A percentile compares a stretch with the other conserved stretches of the same genome.
phyloP scores from a whole-genome alignment of 768 basidiomycete genomes.

The Tulasnella sp. region DNA sequence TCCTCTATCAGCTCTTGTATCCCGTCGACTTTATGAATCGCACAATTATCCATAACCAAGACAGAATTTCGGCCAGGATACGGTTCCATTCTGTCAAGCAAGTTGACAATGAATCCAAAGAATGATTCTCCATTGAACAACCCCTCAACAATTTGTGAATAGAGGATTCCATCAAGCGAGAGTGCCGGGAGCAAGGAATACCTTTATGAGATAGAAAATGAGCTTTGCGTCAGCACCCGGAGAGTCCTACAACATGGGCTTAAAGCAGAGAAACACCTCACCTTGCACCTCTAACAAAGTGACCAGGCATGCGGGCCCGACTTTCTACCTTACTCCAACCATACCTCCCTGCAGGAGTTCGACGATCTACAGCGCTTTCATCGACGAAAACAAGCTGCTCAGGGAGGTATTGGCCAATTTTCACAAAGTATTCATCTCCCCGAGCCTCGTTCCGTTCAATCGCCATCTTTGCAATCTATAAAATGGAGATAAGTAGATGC shows the following conservation, averaged over 20 bases:
- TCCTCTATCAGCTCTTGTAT: neutral
- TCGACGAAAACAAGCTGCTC: conserved; percentile 16
- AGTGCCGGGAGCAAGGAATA: neutral
- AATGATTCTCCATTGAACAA: neutral
- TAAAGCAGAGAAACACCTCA: neutral
- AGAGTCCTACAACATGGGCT: neutral
- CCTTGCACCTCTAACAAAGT: neutral
- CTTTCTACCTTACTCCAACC: neutral
- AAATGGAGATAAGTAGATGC: neutral
- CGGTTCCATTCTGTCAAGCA: conserved; percentile 17
- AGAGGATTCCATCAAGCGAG: neutral
- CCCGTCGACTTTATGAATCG: neutral
- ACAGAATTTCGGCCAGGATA: conserved; percentile 23
- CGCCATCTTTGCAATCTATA: conserved; percentile 7
- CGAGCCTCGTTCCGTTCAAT: conserved; percentile 10
- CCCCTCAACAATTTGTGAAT: neutral
- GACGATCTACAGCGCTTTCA: conserved; percentile 6
- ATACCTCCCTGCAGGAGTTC: neutral
- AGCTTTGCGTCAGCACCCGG: neutral
- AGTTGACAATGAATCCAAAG: conserved; percentile 15
- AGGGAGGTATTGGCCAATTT: conserved; percentile 1
- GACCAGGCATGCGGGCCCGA: neutral
- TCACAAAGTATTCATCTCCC: neutral
- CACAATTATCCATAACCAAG: conserved; percentile 30
- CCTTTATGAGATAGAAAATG: neutral